phyloP scores from a whole-genome alignment of 306 rosid genomes.

The Luffa aegyptiaca region DNA sequence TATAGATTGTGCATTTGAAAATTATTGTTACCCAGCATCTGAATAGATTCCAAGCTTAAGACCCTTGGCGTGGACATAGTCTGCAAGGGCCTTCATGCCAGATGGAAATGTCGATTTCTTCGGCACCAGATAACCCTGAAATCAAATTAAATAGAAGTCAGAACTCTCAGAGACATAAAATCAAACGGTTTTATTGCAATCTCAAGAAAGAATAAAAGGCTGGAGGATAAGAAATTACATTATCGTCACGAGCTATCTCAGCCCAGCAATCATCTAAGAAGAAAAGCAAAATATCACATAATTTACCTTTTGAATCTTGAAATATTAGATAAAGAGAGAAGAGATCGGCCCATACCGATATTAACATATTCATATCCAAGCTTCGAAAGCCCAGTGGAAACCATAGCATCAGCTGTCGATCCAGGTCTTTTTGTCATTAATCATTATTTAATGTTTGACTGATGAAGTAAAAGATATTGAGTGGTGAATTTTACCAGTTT shows the following conservation, averaged over 20 bases:
- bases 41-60: slow-evolving; percentile 94
- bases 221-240: slow-evolving; percentile 22
- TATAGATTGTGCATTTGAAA: background rate
- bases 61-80: slow-evolving; percentile 85
- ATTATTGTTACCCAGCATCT: slow-evolving; percentile 72
- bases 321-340: background rate
- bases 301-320: background rate
- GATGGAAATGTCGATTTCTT: slow-evolving; percentile 85
- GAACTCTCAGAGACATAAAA: background rate
- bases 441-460: background rate
- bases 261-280: slow-evolving; percentile 97
- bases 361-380: slow-evolving; percentile 84
- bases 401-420: slow-evolving; percentile 79
- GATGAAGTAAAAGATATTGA: background rate
- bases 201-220: background rate
- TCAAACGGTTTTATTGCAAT: background rate
- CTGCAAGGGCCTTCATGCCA: slow-evolving; percentile 84
- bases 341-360: slow-evolving; percentile 41
- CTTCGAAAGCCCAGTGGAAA: slow-evolving; percentile 76
- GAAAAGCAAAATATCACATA: background rate
- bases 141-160: background rate
- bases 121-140: slow-evolving; percentile 61
- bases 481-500: slow-evolving; percentile 45
- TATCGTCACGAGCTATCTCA: slow-evolving; percentile 54
- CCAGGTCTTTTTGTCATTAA: background rate